Evolutionary conservation across 2,329 filamentous ascomycete species (phyloP).

Genomic region (Colletotrichum tanaceti): DNA sequence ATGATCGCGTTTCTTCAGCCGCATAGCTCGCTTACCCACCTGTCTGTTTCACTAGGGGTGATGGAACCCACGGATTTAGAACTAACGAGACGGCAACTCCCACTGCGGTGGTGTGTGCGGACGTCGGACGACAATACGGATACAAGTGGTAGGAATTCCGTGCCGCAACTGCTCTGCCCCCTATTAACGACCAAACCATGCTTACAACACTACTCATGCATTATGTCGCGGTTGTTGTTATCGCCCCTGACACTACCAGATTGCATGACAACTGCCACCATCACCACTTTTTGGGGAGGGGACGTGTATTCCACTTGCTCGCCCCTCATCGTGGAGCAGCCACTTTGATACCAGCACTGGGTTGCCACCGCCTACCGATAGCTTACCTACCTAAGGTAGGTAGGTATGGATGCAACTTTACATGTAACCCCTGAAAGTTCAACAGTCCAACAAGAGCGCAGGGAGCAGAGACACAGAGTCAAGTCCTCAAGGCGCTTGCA

Average conservation of each 20-base stretch:
- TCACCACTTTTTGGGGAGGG: constrained; percentile 11
- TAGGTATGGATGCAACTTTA: not conserved
- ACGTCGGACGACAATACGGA: not conserved
- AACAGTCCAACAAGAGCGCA: not conserved
- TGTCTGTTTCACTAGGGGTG: constrained; percentile 23
- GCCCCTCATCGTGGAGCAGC: constrained; percentile 19
- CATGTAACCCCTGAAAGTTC: not conserved
- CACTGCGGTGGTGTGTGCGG: not conserved
- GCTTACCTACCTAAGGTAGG: no score
- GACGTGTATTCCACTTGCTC: constrained; percentile 8
- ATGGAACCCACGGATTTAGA: constrained; percentile 1
- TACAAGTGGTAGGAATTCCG: constrained; percentile 19
- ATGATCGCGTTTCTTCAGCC: constrained; percentile 31
- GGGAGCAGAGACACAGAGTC: not conserved
- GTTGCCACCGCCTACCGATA: constrained; percentile 22
- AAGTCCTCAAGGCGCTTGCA: not conserved
- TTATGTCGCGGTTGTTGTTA: not conserved
- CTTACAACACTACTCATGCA: not conserved
- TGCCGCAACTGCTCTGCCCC: constrained; percentile 17
- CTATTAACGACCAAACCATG: not conserved
- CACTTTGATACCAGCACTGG: not conserved
- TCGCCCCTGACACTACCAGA: constrained; percentile 7
- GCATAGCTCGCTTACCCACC: constrained; percentile 20
- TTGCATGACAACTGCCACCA: constrained; percentile 25
- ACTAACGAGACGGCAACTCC: constrained; percentile 1